Evolutionary conservation across 805 yeast genomes (phyloP).

Genomic region (Alloascoidea hylecoeti): DNA sequence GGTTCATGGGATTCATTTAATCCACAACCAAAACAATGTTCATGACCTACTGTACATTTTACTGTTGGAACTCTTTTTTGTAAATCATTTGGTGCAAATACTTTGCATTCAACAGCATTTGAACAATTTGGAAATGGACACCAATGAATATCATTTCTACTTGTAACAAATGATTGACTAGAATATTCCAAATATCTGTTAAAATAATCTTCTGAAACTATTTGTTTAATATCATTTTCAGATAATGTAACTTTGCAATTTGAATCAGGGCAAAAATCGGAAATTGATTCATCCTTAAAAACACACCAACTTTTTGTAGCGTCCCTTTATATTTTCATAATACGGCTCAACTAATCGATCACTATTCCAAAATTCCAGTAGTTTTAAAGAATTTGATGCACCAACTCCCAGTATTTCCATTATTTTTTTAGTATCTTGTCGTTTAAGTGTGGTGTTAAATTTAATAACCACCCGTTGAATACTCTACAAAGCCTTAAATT

Average conservation of each 20-base stretch:
- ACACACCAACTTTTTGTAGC: too few species aligned
- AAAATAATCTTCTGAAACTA: slow-evolving; percentile 10
- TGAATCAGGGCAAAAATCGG: neutral
- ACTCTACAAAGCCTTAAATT: too few species aligned
- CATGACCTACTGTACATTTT: slow-evolving; percentile 47
- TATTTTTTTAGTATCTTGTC: too few species aligned
- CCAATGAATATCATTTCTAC: slow-evolving; percentile 40
- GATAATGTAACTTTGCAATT: neutral
- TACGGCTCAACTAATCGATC: neutral
- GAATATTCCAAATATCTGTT: slow-evolving; percentile 12
- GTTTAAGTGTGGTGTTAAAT: too few species aligned
- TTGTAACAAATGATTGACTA: slow-evolving; percentile 32
- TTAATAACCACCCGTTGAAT: too few species aligned
- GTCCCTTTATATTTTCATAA: neutral
- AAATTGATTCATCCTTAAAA: neutral
- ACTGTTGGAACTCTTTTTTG: slow-evolving; percentile 48
- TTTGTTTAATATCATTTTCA: slow-evolving; percentile 18
- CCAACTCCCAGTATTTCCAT: too few species aligned
- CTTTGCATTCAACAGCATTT: slow-evolving; percentile 32
- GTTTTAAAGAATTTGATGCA: neutral
- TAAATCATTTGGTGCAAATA: slow-evolving; percentile 10
- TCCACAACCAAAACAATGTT: slow-evolving; percentile 74
- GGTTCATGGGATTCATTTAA: slow-evolving; percentile 65
- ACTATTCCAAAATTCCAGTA: neutral
- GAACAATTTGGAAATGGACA: slow-evolving; percentile 82